These are phyloP conservation scores for Achaetomiella virescens DNA, from an alignment of 495 filamentous ascomycete species.

Conservation along the genomic window DNA sequence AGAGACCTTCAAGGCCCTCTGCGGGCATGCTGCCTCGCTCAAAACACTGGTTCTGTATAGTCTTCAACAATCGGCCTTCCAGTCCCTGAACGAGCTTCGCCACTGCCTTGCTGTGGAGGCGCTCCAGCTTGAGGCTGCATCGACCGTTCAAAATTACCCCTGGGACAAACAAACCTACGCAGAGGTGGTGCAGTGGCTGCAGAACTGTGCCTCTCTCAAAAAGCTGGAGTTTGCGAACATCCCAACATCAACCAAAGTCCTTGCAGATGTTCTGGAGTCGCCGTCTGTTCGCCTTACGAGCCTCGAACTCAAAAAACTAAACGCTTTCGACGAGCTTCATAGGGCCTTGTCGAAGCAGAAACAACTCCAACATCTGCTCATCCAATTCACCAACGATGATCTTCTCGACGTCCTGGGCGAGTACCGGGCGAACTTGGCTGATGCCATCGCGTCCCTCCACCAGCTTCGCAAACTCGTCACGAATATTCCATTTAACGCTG, in stretches of 20 bases:
- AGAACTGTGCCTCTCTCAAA: conserved; percentile 48
- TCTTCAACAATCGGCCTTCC: conserved; percentile 42
- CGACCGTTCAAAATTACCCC: conserved; percentile 5
- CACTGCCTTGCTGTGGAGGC: conserved; percentile 47
- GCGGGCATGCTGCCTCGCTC: conserved; percentile 51
- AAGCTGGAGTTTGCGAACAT: conserved; percentile 47
- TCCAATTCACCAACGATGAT: conserved; percentile 47
- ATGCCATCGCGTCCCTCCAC: conserved; percentile 39
- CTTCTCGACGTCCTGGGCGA: conserved; percentile 33
- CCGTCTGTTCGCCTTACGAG: conserved; percentile 24
- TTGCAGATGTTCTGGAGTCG: conserved; percentile 44
- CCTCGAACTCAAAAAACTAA: conserved; percentile 19
- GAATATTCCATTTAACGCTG: conserved; percentile 16
- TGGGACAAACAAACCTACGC: conserved; percentile 47
- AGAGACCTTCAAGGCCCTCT: conserved; percentile 54
- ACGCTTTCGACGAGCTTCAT: conserved; percentile 16
- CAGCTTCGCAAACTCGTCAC: conserved; percentile 27
- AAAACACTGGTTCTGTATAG: conserved; percentile 48
- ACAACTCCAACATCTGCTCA: conserved; percentile 27
- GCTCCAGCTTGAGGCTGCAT: conserved; percentile 7
- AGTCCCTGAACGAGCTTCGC: conserved; percentile 44
- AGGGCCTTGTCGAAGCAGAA: conserved; percentile 22
- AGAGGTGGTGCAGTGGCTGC: conserved; percentile 49
- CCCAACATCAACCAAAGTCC: conserved; percentile 43
- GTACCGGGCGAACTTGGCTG: conserved; percentile 38